A percentile compares a stretch with the other conserved stretches of the same genome.
Evolutionary conservation across 2,329 filamentous ascomycete species (phyloP).

Genomic region (Fusarium sambucinum): DNA sequence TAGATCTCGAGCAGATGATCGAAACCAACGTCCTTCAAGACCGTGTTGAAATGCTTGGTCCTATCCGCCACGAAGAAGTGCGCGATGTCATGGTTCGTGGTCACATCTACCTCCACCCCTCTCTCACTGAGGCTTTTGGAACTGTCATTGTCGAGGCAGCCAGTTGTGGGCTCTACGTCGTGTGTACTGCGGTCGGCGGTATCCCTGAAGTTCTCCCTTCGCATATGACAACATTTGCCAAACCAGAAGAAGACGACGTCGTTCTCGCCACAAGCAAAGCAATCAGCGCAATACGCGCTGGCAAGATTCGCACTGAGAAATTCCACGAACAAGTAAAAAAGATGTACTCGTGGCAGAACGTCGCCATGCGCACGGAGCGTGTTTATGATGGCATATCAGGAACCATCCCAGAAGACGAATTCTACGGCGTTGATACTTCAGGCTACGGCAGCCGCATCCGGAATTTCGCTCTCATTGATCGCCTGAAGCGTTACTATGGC

Average conservation of each 20-base stretch:
- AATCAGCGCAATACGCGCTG: slow-evolving; percentile 85
- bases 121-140: slow-evolving; percentile 94
- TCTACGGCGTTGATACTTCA: slow-evolving; percentile 83
- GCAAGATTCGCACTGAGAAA: slow-evolving; percentile 88
- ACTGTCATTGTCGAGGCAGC: slow-evolving; percentile 98
- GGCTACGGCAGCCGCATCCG: slow-evolving; percentile 78
- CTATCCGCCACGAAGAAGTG: slow-evolving; percentile 95
- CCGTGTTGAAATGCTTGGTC: slow-evolving; percentile 90
- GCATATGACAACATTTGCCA: slow-evolving; percentile 98
- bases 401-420: slow-evolving; percentile 85
- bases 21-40: slow-evolving; percentile 95
- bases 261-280: slow-evolving; percentile 90
- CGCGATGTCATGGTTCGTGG: slow-evolving; percentile 97
- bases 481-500: slow-evolving; percentile 95
- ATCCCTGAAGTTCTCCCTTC: slow-evolving; percentile 95
- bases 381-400: slow-evolving; percentile 95
- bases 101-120: slow-evolving; percentile 96
- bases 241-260: slow-evolving; percentile 95
- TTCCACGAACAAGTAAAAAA: slow-evolving; percentile 98
- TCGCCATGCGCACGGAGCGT: slow-evolving; percentile 90
- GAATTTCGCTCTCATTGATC: slow-evolving; percentile 92
- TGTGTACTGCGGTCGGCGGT: slow-evolving; percentile 94
- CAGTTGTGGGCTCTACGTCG: slow-evolving; percentile 94
- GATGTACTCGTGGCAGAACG: slow-evolving; percentile 99
- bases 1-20: slow-evolving; percentile 98